Evolutionary conservation across 2,329 filamentous ascomycete genomes (phyloP), one percentile per base, ranked within the genome.

Genomic region (Huntiella bhutanensis): DNA sequence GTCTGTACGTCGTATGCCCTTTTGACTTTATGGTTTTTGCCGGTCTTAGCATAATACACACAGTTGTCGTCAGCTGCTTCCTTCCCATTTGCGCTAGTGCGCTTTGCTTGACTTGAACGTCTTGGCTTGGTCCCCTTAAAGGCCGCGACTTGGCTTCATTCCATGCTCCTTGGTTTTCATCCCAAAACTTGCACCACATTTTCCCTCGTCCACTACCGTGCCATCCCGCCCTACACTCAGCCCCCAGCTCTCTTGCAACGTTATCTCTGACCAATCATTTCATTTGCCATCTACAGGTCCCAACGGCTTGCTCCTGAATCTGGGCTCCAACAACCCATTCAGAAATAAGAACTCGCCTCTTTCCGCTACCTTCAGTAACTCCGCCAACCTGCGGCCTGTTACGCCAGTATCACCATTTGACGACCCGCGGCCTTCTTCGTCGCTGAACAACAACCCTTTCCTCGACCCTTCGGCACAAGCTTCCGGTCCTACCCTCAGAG

Each of bases 251-350:
- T 64, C 66, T 62, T 65, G 62, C 65, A 64, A 58, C 62, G 60
- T 57, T 59, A 28, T 28, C 22, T 28, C 22, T 28, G 58, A 62
- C 63, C 63, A 54, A 54, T 60, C 64, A 67, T 68, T 67, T 64
- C 67, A 60, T 55, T 62, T 60, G 57, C 58, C 58, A 58, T 55
- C 61, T 60, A 58, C 55, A 58, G 47, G 47, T 38, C 47, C 47
- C 34, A 49, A 49, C 47, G 69, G 68, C 54, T 66, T 80, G 58
- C 66, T 71, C 46, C 64, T 80, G 59, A 80, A 77, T 62, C 72
- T 86, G 57, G 77, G 78, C 60, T 86, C 81, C 60, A 86, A 86
- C 70, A 87, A 87, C 59, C 82, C 82, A 52, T 87, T 75, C 56
- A 78, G 81, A 65, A 83, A 83, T 61, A 75, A 77, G 52, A 66